Conservation (phyloP, 2,329 filamentous ascomycete species). For the Fusarium nygamai region DNA sequence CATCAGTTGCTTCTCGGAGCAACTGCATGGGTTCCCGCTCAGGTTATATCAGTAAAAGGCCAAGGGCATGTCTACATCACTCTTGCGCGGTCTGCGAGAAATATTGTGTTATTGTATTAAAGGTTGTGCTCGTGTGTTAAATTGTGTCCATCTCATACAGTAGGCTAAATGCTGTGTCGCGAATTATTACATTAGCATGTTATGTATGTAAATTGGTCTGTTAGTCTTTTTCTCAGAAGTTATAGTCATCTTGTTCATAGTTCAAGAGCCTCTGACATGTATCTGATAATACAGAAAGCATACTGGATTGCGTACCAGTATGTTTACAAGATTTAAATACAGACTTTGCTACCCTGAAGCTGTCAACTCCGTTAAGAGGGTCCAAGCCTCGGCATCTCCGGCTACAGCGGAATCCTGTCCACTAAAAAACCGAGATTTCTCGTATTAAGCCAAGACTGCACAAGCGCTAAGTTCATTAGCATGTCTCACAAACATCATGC, state of each 20-base stretch:
- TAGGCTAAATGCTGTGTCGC: not conserved
- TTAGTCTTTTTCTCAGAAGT: fast-evolving
- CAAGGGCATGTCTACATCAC: fast-evolving
- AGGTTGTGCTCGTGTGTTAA: fast-evolving
- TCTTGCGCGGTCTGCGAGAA: fast-evolving
- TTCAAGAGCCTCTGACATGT: not conserved
- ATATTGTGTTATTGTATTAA: fast-evolving
- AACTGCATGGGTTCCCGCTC: fast-evolving
- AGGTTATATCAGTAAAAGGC: fast-evolving
- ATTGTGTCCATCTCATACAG: fast-evolving
- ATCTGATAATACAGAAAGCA: too few species aligned
- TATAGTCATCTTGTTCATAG: fast-evolving
- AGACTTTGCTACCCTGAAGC: not conserved
- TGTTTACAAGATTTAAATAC: too few species aligned
- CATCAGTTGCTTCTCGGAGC: too few species aligned
- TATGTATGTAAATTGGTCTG: not conserved
- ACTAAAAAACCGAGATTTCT: not conserved
- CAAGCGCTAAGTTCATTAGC: not conserved
- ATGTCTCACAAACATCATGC: not conserved
- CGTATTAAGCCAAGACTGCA: not conserved
- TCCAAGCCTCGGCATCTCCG: not conserved
- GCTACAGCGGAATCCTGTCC: not conserved
- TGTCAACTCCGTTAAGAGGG: too few species aligned
- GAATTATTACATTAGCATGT: fast-evolving
- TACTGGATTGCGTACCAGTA: not conserved